These are phyloP conservation scores for Rhizomucor pusillus DNA, from an alignment of 371 early-diverging fungal species.

Conservation along the genomic window DNA sequence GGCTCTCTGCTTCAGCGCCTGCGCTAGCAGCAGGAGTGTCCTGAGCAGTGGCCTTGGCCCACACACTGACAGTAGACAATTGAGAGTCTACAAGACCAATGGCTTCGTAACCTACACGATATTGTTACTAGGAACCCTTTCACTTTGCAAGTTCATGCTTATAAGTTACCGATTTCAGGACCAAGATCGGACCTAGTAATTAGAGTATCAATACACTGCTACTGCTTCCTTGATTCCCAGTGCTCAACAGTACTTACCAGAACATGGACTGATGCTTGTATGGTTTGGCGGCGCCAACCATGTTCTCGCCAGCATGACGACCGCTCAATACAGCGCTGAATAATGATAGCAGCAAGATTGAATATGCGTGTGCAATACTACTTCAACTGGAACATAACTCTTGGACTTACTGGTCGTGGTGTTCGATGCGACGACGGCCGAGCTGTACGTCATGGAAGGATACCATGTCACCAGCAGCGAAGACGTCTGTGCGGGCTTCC, in stretches of 20 bases:
- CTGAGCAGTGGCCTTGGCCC: slow-evolving; percentile 62
- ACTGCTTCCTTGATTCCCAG: not conserved
- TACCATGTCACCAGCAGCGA: slow-evolving; percentile 75
- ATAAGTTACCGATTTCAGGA: slow-evolving; percentile 51
- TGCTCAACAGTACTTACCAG: slow-evolving; percentile 42
- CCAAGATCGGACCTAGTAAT: slow-evolving; percentile 60
- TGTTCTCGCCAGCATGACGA: slow-evolving; percentile 71
- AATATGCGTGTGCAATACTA: not conserved
- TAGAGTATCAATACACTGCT: not conserved
- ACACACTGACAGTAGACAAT: slow-evolving; percentile 67
- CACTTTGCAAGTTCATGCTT: too few relatives aligned
- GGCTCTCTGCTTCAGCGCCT: slow-evolving; percentile 32
- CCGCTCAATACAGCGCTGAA: slow-evolving; percentile 65
- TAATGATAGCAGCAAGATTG: not conserved
- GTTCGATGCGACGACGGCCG: slow-evolving; percentile 77
- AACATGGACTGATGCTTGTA: slow-evolving; percentile 79
- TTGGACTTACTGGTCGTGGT: slow-evolving; percentile 59
- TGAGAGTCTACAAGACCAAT: slow-evolving; percentile 70
- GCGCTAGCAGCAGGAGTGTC: slow-evolving; percentile 49
- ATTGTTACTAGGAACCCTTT: too few relatives aligned
- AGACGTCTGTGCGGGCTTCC: slow-evolving; percentile 71
- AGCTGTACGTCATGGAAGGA: slow-evolving; percentile 75
- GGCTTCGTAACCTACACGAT: slow-evolving; percentile 59
- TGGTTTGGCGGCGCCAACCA: slow-evolving; percentile 61
- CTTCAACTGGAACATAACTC: too few relatives aligned